Base-by-base conservation (phyloP, 768 basidiomycete species). In the Daedaleopsis sinensis region DNA sequence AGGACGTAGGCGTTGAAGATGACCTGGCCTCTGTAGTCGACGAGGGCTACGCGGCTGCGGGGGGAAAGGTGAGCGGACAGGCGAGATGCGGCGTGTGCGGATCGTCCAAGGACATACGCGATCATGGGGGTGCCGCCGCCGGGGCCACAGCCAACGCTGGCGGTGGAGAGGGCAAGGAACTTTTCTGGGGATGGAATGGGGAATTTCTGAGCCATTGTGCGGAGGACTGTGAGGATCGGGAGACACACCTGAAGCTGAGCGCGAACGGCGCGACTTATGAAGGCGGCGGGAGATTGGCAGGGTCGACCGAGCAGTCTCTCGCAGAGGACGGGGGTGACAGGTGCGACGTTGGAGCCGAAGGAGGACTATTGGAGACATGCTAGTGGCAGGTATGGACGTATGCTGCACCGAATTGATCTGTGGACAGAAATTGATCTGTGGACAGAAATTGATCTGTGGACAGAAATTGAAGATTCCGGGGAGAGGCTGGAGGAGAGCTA, bases 41-140 rank as follows among this genome's bases (percentile, higher is more conserved):
- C 71, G 39, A 75, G 65, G 9, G 74, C 64, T 42, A 84, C 80
- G 52, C 82, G 81, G 48, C 83, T 84, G 68, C 21, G 67, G 55
- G 43, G 54, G 37, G 48, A 42, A 42, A 55, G 58, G 21, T 21
- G 13, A 23, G 59, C 61, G 59, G 58, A 56, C 35, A 32, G 27
- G 55, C 55, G 55, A 62, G 55, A 43, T 52, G 61, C 52, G 61
- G 61, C 61, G 61, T 24, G 23, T 35, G 15, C 18, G 44, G 37
- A n/a, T 35, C 55, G 39, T 16, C 39, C 23, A 42, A 7, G 27
- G 46, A 80, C 88, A 64, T 77, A 92, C 91, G 90, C 91, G 38
- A 93, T 78, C 86, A 93, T 89, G 42, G 87, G 83, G 1, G 91
- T 93, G 16, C 88, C 88, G 8, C 91, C 91, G 3, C 91, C 90